Percentiles rank a stretch among this genome's conserved stretches.
phyloP scores from a whole-genome alignment of 2,329 filamentous ascomycete genomes.

The Penicillium sp. region DNA sequence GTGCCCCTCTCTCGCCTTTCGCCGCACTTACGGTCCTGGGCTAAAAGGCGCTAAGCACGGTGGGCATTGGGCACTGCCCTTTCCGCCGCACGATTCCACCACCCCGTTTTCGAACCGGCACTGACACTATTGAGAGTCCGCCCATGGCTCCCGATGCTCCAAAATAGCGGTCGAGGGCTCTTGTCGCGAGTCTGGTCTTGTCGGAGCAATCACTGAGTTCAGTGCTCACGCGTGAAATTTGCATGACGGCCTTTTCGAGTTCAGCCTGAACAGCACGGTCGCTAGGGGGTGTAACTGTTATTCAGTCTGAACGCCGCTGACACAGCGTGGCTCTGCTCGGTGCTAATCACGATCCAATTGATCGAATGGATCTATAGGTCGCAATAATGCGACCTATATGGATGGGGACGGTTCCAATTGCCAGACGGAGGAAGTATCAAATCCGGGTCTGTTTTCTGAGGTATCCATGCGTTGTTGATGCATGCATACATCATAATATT shows the following conservation, averaged over 20 bases:
- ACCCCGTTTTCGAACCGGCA: background rate
- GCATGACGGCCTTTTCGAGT: background rate
- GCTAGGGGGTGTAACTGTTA: background rate
- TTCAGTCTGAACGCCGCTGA: background rate
- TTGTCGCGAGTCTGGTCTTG: background rate
- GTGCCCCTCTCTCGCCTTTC: background rate
- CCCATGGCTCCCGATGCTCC: background rate
- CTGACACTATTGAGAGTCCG: background rate
- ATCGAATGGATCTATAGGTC: background rate
- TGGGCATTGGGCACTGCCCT: background rate
- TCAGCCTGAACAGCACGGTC: background rate
- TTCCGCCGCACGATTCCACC: background rate
- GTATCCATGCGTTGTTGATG: background rate
- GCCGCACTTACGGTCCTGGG: background rate
- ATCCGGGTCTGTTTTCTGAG: background rate
- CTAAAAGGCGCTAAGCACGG: background rate
- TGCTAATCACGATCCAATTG: background rate
- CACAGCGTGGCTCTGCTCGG: background rate
- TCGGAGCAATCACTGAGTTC: background rate
- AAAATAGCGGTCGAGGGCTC: background rate
- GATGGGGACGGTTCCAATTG: background rate
- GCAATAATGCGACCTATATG: background rate
- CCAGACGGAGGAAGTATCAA: background rate
- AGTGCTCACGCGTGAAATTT: background rate
- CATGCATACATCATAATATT: slow-evolving; percentile 6